These are phyloP conservation scores for Euphorbia pulcherrima DNA, from an alignment of 345 rosid species.

Conservation along the genomic window DNA sequence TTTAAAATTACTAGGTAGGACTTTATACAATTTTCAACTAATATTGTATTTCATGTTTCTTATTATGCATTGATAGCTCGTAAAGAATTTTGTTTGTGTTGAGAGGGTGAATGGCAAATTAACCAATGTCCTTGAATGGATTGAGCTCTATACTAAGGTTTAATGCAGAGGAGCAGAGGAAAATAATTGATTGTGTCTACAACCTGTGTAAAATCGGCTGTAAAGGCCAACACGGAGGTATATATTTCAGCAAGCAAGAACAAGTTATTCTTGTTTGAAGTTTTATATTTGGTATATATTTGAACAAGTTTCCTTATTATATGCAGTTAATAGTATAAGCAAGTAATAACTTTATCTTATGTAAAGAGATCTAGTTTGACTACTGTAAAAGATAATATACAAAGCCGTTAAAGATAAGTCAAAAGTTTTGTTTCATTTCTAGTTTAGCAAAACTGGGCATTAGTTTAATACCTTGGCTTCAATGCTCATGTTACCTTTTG, in stretches of 20 bases:
- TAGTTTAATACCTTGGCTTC: neutral
- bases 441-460: too few species aligned
- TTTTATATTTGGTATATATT: neutral
- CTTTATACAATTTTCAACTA: too few species aligned
- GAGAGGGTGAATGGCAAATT: slow-evolving; percentile 49
- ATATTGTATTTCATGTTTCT: too few species aligned
- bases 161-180: slow-evolving; percentile 54
- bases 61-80: too few species aligned
- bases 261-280: neutral
- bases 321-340: neutral
- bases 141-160: slow-evolving; percentile 55
- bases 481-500: neutral
- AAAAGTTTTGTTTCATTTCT: neutral
- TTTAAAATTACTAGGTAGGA: too few species aligned
- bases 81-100: slow-evolving; percentile 41
- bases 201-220: slow-evolving; percentile 44
- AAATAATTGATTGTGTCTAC: slow-evolving; percentile 50
- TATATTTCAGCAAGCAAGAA: neutral
- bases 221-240: slow-evolving; percentile 51
- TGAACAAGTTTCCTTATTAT: neutral
- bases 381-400: neutral
- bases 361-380: neutral
- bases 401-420: neutral
- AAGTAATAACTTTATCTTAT: neutral
- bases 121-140: slow-evolving; percentile 47